Conservation (phyloP, 106 monocot genomes). For the Cymbidium sinense region DNA sequence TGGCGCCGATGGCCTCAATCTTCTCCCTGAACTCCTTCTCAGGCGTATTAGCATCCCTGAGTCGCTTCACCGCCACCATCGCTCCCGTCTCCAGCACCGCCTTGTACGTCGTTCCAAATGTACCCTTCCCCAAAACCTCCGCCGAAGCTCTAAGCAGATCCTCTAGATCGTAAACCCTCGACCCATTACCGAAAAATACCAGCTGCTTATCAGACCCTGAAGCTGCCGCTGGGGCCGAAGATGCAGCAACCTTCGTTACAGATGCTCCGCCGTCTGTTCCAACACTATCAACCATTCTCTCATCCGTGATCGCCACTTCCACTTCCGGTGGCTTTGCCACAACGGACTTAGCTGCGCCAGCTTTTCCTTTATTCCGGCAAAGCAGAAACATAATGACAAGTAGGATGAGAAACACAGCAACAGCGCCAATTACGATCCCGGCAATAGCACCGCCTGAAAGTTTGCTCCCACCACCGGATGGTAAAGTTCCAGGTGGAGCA, state of each 20-base stretch:
- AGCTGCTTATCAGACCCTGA: constrained; percentile 26
- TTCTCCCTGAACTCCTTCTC: constrained; percentile 65
- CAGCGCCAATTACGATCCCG: constrained; percentile 50
- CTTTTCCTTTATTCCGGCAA: constrained; percentile 25
- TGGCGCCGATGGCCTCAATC: constrained; percentile 47
- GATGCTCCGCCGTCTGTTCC: not conserved
- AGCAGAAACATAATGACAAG: constrained; percentile 31
- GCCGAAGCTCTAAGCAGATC: constrained; percentile 60
- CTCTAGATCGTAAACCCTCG: constrained; percentile 36
- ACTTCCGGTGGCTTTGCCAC: not conserved
- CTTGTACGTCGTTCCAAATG: constrained; percentile 78
- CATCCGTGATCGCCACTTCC: constrained; percentile 10
- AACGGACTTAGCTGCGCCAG: not conserved
- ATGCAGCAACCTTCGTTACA: not conserved
- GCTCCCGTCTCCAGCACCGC: constrained; percentile 59
- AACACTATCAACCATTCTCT: constrained; percentile 5
- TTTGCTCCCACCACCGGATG: constrained; percentile 35
- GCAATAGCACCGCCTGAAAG: constrained; percentile 76
- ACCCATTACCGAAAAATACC: constrained; percentile 39
- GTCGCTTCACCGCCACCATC: constrained; percentile 75
- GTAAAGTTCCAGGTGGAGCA: constrained; percentile 21
- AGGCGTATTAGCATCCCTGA: constrained; percentile 49
- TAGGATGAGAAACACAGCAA: constrained; percentile 29
- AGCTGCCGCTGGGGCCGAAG: not conserved
- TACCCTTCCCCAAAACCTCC: constrained; percentile 90